These are phyloP conservation scores for Lolium multiflorum DNA, from an alignment of 176 grass and related monocot species.

Conservation along the genomic window DNA sequence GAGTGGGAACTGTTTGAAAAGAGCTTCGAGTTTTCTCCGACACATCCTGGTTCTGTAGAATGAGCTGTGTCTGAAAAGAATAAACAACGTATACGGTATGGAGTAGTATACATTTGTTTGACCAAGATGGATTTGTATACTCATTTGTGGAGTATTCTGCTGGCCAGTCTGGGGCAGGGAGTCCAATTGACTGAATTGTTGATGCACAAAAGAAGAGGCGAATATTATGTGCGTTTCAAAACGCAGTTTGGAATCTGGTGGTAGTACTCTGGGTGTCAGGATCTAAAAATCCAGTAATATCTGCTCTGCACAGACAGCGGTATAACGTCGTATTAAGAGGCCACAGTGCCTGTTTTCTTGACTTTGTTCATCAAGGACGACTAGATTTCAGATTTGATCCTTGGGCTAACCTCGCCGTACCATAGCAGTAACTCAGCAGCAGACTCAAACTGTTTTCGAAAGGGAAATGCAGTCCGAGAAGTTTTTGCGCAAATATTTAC, in stretches of 20 bases:
- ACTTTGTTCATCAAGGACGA: constrained; percentile 16
- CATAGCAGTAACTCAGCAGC: background rate
- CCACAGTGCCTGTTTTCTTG: constrained; percentile 4
- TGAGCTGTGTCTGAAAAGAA: constrained; percentile 19
- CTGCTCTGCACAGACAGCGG: constrained; percentile 36
- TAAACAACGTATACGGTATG: too few species aligned
- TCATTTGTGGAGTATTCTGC: background rate
- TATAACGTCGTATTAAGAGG: constrained; percentile 34
- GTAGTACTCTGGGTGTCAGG: background rate
- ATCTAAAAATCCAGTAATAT: constrained; percentile 48
- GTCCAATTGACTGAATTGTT: constrained; percentile 23
- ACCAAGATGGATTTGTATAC: constrained; percentile 12
- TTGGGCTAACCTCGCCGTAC: background rate
- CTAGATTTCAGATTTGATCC: background rate
- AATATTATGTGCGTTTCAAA: constrained; percentile 18
- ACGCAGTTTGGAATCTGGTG: constrained; percentile 17
- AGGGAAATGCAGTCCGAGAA: background rate
- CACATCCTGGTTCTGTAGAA: background rate
- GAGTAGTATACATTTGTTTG: background rate
- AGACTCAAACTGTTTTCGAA: background rate
- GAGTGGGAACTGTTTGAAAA: background rate
- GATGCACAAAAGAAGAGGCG: constrained; percentile 8
- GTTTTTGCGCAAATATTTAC: background rate
- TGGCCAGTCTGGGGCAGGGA: constrained; percentile 1
- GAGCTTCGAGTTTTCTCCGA: background rate